phyloP scores from a whole-genome alignment of 2,329 filamentous ascomycete species.

The Neodidymelliopsis sp. region DNA sequence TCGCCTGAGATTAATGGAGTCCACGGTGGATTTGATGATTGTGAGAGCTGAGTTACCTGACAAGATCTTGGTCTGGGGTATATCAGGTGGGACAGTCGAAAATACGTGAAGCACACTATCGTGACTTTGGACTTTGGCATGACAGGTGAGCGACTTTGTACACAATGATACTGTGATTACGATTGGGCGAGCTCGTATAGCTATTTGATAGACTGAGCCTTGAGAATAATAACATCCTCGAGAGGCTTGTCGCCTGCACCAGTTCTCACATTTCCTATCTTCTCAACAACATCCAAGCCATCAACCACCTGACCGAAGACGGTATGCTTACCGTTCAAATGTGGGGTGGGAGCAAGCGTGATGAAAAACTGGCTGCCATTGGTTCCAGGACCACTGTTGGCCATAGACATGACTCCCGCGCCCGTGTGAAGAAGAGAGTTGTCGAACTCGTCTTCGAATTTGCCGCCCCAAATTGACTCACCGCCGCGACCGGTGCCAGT shows the following conservation, averaged over 20 bases:
- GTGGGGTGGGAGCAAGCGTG: slow-evolving; percentile 90
- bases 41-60: too few relatives aligned
- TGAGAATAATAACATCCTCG: slow-evolving; percentile 81
- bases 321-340: slow-evolving; percentile 97
- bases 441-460: slow-evolving; percentile 91
- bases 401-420: slow-evolving; percentile 92
- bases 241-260: slow-evolving; percentile 79
- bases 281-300: slow-evolving; percentile 80
- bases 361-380: slow-evolving; percentile 98
- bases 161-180: too few relatives aligned
- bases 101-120: too few relatives aligned
- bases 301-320: slow-evolving; percentile 91
- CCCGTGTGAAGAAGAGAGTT: slow-evolving; percentile 84
- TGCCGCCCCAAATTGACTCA: slow-evolving; percentile 86
- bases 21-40: too few relatives aligned
- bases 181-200: too few relatives aligned
- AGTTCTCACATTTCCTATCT: slow-evolving; percentile 88
- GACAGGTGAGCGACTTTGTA: too few relatives aligned
- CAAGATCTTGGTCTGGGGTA: too few relatives aligned
- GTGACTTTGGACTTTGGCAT: too few relatives aligned
- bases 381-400: slow-evolving; percentile 89
- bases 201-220: slow-evolving; percentile 71
- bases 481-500: slow-evolving; percentile 93
- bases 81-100: too few relatives aligned
- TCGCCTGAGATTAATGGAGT: too few relatives aligned